Base-by-base conservation (phyloP, 2,329 filamentous ascomycete genomes). In the Epichloe aotearoae region DNA sequence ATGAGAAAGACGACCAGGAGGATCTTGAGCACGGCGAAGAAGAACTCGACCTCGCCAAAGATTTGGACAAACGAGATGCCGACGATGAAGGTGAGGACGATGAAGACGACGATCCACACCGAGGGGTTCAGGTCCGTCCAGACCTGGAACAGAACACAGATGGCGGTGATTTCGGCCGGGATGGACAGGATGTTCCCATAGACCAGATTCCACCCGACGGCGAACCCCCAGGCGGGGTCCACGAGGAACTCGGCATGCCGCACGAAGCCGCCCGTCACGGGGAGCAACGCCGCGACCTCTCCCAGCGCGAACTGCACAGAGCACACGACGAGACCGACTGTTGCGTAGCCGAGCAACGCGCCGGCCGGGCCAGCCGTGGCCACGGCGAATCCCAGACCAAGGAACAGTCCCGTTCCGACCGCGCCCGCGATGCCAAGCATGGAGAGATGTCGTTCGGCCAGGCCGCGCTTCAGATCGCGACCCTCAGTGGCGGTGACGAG, bases 361-460 rank as follows among this genome's bases (percentile, higher is more conserved):
- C 72, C 72, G 1, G 72, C 62, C 0, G 73, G 73, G 1, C 73
- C 73, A 58, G 72, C 77, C 20, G 64, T 72, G 55, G 69, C 66
- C 23, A 82, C 71, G 17, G 77, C 75, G 52, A 66, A 62, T 55
- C 78, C 77, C 36, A 79, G 74, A 17, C 77, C 76, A 38, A 81
- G 74, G 61, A 82, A 81, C 47, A 81, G 71, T 50, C 78, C 77
- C 46, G 78, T 79, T 56, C 78, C 77, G 53, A 81, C 80, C 53
- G 77, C 74, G 49, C 78, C 78, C 48, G 77, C 77, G 51, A 82
- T 79, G 57, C 75, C 78, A 54, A 81, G 72, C 76, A 81, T 80
- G 56, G 78, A 76, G 54, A 82, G 67, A 62, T 81, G 78, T 69
- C 58, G 58, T 50, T 59, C 56, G 5, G 52, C 39, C 19, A 59